Percentiles rank a stretch among this genome's conserved stretches.
phyloP scores from a whole-genome alignment of 352 stramenopile species.

The Blastocystis hominis region DNA sequence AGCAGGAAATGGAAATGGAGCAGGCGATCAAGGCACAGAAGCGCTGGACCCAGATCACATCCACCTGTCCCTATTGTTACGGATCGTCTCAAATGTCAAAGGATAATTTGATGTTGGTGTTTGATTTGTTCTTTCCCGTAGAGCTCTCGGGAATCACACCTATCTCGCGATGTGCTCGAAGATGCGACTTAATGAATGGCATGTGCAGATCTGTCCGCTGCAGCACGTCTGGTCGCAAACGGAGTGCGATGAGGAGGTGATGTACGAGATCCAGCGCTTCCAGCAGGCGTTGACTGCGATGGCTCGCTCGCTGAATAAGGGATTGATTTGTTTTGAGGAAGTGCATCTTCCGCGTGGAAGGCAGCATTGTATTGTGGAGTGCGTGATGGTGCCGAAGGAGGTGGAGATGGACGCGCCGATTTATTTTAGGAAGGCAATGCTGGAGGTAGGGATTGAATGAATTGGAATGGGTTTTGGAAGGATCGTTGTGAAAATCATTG shows the following conservation, averaged over 20 bases:
- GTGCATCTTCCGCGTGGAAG: constrained; percentile 5
- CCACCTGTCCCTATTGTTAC: constrained; percentile 54
- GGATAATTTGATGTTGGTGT: constrained; percentile 30
- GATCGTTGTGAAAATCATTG: background rate
- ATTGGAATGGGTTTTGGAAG: background rate
- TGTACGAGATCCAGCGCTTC: constrained; percentile 42
- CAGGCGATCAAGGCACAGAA: constrained; percentile 40
- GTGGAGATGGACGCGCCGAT: constrained; percentile 58
- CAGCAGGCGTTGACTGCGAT: constrained; percentile 4
- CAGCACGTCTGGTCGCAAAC: constrained; percentile 53
- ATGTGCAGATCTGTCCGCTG: constrained; percentile 51
- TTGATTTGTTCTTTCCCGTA: background rate
- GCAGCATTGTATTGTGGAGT: constrained; percentile 56
- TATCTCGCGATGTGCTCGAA: constrained; percentile 49
- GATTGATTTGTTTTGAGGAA: constrained; percentile 52
- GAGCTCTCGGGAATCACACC: constrained; percentile 39
- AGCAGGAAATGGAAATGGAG: constrained; percentile 56
- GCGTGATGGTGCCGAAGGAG: constrained; percentile 51
- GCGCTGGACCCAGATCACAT: constrained; percentile 29
- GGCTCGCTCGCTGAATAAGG: constrained; percentile 1
- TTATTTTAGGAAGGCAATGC: constrained; percentile 58
- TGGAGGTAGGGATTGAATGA: background rate
- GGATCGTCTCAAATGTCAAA: constrained; percentile 35
- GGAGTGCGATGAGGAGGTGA: constrained; percentile 51
- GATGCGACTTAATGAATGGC: constrained; percentile 43